Percentiles rank a stretch among this genome's conserved stretches.
Evolutionary conservation across 352 stramenopile genomes (phyloP).

Genomic region (Pythium angustatum): DNA sequence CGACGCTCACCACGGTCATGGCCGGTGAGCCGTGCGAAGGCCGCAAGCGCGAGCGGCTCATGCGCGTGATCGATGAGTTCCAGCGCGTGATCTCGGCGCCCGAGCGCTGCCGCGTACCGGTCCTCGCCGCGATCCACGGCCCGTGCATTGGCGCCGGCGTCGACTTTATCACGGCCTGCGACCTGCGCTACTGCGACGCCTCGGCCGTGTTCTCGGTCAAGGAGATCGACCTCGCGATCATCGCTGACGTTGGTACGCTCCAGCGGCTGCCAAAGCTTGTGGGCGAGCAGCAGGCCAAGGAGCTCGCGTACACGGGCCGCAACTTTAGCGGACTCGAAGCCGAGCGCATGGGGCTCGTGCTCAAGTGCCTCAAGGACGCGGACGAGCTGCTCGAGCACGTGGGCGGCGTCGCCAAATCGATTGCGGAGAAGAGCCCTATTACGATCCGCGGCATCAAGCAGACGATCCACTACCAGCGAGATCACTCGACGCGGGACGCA

Average conservation of each 20-base stretch:
- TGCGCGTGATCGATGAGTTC: slow-evolving; percentile 78
- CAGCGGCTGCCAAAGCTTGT: slow-evolving; percentile 86
- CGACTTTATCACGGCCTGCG: slow-evolving; percentile 87
- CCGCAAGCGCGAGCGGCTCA: slow-evolving; percentile 80
- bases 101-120: slow-evolving; percentile 81
- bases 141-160: slow-evolving; percentile 84
- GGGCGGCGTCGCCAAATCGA: slow-evolving; percentile 48
- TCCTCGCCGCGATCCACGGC: slow-evolving; percentile 82
- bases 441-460: slow-evolving; percentile 88
- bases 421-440: slow-evolving; percentile 84
- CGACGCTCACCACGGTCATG: slow-evolving; percentile 68
- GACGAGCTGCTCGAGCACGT: slow-evolving; percentile 65
- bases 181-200: slow-evolving; percentile 85
- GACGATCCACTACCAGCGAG: slow-evolving; percentile 84
- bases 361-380: slow-evolving; percentile 65
- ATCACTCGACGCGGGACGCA: slow-evolving; percentile 79
- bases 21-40: slow-evolving; percentile 66
- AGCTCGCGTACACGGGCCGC: slow-evolving; percentile 84
- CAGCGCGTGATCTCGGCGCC: slow-evolving; percentile 84
- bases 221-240: slow-evolving; percentile 88
- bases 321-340: slow-evolving; percentile 79
- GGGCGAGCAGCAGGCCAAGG: slow-evolving; percentile 82
- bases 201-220: slow-evolving; percentile 85
- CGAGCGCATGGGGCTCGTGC: slow-evolving; percentile 72
- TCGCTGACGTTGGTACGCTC: slow-evolving; percentile 87